Conservation (phyloP, 2,329 filamentous ascomycete genomes). For the Pleomassaria siparia region DNA sequence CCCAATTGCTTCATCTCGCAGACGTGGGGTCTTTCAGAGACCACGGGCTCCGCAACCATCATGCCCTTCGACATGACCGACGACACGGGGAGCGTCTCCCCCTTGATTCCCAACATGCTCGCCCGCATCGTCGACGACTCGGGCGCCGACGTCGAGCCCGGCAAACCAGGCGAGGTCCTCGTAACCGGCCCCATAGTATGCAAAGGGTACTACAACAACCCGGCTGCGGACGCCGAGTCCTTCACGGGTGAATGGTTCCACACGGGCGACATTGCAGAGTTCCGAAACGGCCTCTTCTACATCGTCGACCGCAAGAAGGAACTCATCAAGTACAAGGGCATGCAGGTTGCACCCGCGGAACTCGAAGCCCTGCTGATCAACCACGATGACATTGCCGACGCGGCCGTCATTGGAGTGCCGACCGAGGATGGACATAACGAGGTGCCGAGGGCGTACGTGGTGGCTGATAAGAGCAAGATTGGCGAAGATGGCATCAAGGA, state of each 20-base stretch:
- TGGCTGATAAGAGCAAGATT: slow-evolving; percentile 37
- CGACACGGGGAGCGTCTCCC: slow-evolving; percentile 51
- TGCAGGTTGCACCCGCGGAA: slow-evolving; percentile 54
- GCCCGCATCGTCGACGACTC: slow-evolving; percentile 39
- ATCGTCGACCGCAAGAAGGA: slow-evolving; percentile 49
- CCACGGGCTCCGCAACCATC: slow-evolving; percentile 51
- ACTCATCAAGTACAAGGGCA: slow-evolving; percentile 54
- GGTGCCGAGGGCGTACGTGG: slow-evolving; percentile 47
- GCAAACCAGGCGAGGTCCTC: slow-evolving; percentile 35
- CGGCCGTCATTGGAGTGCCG: slow-evolving; percentile 49
- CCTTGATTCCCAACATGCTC: slow-evolving; percentile 44
- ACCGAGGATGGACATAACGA: slow-evolving; percentile 42
- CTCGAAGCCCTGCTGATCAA: slow-evolving; percentile 49
- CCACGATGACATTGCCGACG: slow-evolving; percentile 47
- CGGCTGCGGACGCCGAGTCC: slow-evolving; percentile 27
- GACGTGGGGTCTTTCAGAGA: slow-evolving; percentile 63
- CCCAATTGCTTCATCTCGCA: slow-evolving; percentile 51
- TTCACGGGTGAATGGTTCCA: slow-evolving; percentile 41
- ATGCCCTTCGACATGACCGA: slow-evolving; percentile 46
- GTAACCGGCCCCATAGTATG: slow-evolving; percentile 41
- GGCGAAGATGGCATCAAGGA: slow-evolving; percentile 32
- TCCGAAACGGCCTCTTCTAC: slow-evolving; percentile 42
- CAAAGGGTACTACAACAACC: slow-evolving; percentile 43
- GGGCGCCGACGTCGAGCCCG: slow-evolving; percentile 30
- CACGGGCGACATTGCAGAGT: slow-evolving; percentile 43